Base-by-base conservation (phyloP, 139 green algal species). In the Chlorella sp. region DNA sequence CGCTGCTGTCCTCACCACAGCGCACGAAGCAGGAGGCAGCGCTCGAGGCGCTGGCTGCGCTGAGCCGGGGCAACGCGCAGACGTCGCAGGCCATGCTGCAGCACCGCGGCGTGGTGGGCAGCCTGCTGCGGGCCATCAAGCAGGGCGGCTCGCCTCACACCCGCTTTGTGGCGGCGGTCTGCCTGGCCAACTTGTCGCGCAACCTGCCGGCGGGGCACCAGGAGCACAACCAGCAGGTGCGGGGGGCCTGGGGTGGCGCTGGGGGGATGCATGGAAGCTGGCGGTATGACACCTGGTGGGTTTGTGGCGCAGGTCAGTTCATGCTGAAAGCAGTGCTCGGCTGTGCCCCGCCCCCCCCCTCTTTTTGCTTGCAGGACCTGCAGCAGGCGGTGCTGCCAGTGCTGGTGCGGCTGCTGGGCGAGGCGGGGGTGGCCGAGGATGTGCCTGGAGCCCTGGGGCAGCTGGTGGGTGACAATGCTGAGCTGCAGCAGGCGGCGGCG, bases 381-480 rank as follows among this genome's bases (percentile, higher is more conserved):
- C 65, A 87, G 40, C 74, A 88, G 9, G 77, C 78, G 28, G 82
- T 94, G 76, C 85, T 94, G 36, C 90, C 88, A 40, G 81, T 91
- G 56, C 48, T 96, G 65, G 81, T 96, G 48, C 92, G 92, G 87
- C 84, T 96, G 78, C 68, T 95, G 40, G 75, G 83, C 19, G 89
- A 94, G 58, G 56, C 70, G 40, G 68, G 41, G 36, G 83, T 92
- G 62, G 76, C 73, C 2, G 82, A 93, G 60, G 43, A 91, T 36
- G 92, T 93, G 70, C 92, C 90, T 24, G n/a, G 46, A 28, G 84
- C 90, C 74, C 87, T 95, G 65, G 82, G 65, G 30, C 40, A 82
- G 48, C 83, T 95, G 62, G 43, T 95, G 54, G 41, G 38, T 28
- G 43, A 48, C 43, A 78, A 40, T 40, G 43, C 43, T 3, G 72